Evolutionary conservation across 805 yeast species (phyloP), one percentile per base, ranked within the genome.

Genomic region (Metschnikowia hibisci): DNA sequence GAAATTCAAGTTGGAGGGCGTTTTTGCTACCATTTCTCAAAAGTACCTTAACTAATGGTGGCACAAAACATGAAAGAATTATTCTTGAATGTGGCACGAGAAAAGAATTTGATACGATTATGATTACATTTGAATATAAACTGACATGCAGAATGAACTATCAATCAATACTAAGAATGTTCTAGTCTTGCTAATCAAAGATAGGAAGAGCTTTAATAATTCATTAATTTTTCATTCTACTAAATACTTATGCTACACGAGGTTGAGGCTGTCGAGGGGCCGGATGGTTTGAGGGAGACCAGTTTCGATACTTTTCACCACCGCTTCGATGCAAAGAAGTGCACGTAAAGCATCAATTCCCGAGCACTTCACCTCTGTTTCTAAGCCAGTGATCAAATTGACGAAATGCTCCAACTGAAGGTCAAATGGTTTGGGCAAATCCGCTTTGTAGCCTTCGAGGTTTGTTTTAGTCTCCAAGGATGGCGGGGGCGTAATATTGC

Each of bases 361-460:
- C 2, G 65, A 48, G 39, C 70, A 65, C 37, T 58, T 59, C 16
- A 39, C 50, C 11, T 57, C 55, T 14, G 61, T 63, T n/a, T 55
- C 50, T 6, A 30, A 45, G 1, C 66, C 67, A 12, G 48, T 52
- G 22, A 68, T 57, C 35, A 68, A 51, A 36, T 64, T 60, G 15
- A 67, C 62, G 48, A 69, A 69, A 45, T 69, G 73, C 34, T 63
- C 61, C 39, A 69, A 51, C 44, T 69, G 74, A 18, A 61, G 55
- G 41, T 66, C 73, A 49, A 69, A 69, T 2, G 74, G 73, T 42
- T 58, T 48, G 4, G 54, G 54, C 23, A 45, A 38, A 10, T 30
- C 41, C 29, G 47, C 45, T n/a, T 13, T 3, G 16, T 32, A 25
- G 22, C 29, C 22, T 28, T 39, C 43, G n/a, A 38, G 34, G 14